These are phyloP conservation scores for Truncatella angustata DNA, from an alignment of 2,329 filamentous ascomycete genomes.

Conservation along the genomic window DNA sequence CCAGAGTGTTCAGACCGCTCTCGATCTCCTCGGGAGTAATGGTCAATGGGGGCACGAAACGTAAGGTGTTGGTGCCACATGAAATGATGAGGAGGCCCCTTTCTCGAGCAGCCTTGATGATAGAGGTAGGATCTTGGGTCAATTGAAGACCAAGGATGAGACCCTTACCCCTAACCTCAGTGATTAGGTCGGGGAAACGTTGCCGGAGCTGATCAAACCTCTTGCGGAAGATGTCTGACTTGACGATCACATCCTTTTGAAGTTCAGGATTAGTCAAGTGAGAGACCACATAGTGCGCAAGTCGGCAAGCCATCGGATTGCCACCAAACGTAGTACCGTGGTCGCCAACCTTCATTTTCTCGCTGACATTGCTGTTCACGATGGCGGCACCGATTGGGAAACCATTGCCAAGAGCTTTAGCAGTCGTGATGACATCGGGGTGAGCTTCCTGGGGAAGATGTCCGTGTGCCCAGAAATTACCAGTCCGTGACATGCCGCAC, in stretches of 20 bases:
- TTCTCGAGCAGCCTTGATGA: slow-evolving; percentile 85
- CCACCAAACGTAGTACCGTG: slow-evolving; percentile 95
- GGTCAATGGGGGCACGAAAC: slow-evolving; percentile 85
- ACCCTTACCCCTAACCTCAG: slow-evolving; percentile 78
- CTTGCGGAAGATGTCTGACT: slow-evolving; percentile 51
- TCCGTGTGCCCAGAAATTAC: slow-evolving; percentile 84
- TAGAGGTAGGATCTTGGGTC: slow-evolving; percentile 64
- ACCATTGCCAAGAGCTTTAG: slow-evolving; percentile 94
- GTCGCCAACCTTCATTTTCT: slow-evolving; percentile 68
- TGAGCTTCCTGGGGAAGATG: slow-evolving; percentile 73
- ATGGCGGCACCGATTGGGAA: slow-evolving; percentile 89
- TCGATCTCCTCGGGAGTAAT: slow-evolving; percentile 80
- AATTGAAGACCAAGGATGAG: slow-evolving; percentile 87
- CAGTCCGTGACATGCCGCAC: slow-evolving; percentile 85
- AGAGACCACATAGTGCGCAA: slow-evolving; percentile 83
- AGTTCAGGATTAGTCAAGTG: slow-evolving; percentile 71
- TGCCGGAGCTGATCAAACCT: slow-evolving; percentile 46
- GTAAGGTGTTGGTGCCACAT: slow-evolving; percentile 85
- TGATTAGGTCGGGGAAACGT: slow-evolving; percentile 65
- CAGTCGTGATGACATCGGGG: slow-evolving; percentile 89
- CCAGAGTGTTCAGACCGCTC: slow-evolving; percentile 72
- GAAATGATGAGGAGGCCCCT: slow-evolving; percentile 87
- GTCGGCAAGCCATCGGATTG: slow-evolving; percentile 79
- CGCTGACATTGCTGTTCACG: slow-evolving; percentile 59
- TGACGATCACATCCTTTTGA: slow-evolving; percentile 66